Percentiles rank a stretch among this genome's conserved stretches.
Conservation (phyloP, 2,329 filamentous ascomycete species). For the Aspergillus caelatus region DNA sequence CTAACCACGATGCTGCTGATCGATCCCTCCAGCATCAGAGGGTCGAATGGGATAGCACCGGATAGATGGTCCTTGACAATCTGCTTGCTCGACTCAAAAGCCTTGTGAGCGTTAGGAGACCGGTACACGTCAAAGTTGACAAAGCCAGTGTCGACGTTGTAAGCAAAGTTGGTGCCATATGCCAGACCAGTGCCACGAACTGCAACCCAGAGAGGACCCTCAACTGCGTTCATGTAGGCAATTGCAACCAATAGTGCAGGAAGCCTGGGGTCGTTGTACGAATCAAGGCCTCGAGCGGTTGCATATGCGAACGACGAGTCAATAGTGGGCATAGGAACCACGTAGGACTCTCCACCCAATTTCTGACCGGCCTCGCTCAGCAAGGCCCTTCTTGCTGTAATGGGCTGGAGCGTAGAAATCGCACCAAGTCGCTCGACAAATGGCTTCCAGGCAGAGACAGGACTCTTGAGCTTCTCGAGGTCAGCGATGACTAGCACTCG, state of each 20-base stretch:
- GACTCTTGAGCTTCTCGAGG: conserved; percentile 71
- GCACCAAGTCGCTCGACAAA: conserved; percentile 59
- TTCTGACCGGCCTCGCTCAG: conserved; percentile 74
- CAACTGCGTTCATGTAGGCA: conserved; percentile 87
- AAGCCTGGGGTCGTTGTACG: conserved; percentile 74
- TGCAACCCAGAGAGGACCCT: conserved; percentile 91
- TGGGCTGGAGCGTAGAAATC: conserved; percentile 63
- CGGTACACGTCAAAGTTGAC: conserved; percentile 86
- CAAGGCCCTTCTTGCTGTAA: conserved; percentile 70
- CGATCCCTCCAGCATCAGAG: conserved; percentile 82
- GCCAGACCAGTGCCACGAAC: conserved; percentile 92
- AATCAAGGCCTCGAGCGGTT: conserved; percentile 72
- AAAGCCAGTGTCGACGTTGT: conserved; percentile 76
- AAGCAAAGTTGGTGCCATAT: conserved; percentile 80
- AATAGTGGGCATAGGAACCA: conserved; percentile 88
- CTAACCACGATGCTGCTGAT: conserved; percentile 85
- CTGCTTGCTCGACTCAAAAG: conserved; percentile 74
- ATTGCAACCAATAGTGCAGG: conserved; percentile 86
- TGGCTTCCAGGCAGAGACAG: conserved; percentile 76
- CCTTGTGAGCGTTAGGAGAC: conserved; percentile 85
- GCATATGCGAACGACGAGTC: conserved; percentile 88
- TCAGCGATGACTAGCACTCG: conserved; percentile 83
- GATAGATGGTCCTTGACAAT: conserved; percentile 75
- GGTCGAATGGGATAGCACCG: conserved; percentile 73
- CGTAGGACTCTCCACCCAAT: conserved; percentile 73